Evolutionary conservation across 495 filamentous ascomycete species (phyloP), one percentile per base, ranked within the genome.

Genomic region (Ascodesmis nigricans): DNA sequence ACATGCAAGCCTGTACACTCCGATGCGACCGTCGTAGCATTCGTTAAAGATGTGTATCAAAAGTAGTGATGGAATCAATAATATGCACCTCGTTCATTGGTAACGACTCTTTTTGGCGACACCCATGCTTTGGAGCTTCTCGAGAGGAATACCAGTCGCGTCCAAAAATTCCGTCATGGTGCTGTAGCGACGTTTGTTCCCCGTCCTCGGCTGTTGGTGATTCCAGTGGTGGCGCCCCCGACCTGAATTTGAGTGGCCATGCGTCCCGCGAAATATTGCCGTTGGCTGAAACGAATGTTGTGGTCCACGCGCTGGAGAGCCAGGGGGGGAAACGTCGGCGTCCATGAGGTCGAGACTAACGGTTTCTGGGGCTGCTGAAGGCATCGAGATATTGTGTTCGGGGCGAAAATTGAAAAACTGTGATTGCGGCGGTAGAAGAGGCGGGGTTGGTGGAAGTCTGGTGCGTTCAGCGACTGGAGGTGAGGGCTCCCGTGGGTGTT

Each of bases 91-190:
- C 27, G 4, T 21, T 23, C 41, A 49, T 21, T 49, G 35, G 31
- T 35, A 41, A 21, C 46, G 36, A 20, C 46, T 38, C 32, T 49
- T 49, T 13, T 35, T 47, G 25, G 38, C 40, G 17, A 48, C 15
- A n/a, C n/a, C n/a, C n/a, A n/a, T n/a, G n/a, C n/a, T n/a, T 17
- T 45, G 40, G 24, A 49, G 40, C 31, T 49, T 49, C 20, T 49
- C 46, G 10, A n/a, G n/a, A n/a, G n/a, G n/a, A n/a, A 49, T 36
- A 27, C 46, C 46, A 11, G 46, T 33, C 14, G 49, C 32, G 15
- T 49, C 46, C 8, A 49, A 49, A 34, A 49, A 49, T 20, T 49
- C 46, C 1, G 35, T 31, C 11, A 44, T 24, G 19, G 26, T 45
- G 10, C 31, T 40, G 31, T 41, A 29, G 10, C 45, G 32, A 11